Percentiles rank a stretch among this genome's conserved stretches.
These are phyloP conservation scores for Fistulifera pelliculosa DNA, from an alignment of 108 stramenopile genomes.

Conservation along the genomic window DNA sequence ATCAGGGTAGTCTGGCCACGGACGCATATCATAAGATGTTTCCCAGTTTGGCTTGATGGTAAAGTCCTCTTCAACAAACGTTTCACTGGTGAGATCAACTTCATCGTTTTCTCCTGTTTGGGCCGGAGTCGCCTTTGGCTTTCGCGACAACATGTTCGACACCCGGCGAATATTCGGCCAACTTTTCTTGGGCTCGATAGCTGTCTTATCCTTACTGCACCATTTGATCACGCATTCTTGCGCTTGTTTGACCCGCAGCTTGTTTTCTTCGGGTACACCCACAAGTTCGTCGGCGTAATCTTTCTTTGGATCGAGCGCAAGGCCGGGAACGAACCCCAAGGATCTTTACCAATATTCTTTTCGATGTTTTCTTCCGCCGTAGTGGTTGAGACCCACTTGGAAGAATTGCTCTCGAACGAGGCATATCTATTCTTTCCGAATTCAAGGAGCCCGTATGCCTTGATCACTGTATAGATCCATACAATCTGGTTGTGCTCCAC, in stretches of 20 bases:
- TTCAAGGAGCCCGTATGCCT: conserved; percentile 63
- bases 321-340: conserved; percentile 52
- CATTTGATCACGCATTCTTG: conserved; percentile 52
- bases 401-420: conserved; percentile 30
- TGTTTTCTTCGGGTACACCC: conserved; percentile 52
- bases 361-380: conserved; percentile 51
- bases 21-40: conserved; percentile 65
- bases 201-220: conserved; percentile 10
- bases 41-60: conserved; percentile 35
- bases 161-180: not conserved
- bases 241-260: conserved; percentile 40
- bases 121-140: not conserved
- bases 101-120: not conserved
- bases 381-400: conserved; percentile 45
- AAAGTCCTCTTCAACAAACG: not conserved
- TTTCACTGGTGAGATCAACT: too few species aligned
- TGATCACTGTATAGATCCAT: conserved; percentile 68
- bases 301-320: conserved; percentile 26
- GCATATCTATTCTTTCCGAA: conserved; percentile 70
- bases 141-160: not conserved
- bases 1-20: conserved; percentile 73
- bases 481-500: conserved; percentile 65
- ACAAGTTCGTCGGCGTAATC: conserved; percentile 54
- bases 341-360: conserved; percentile 28
- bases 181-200: not conserved